Conservation (phyloP, 2,329 filamentous ascomycete genomes). For the Fusarium proliferatum region DNA sequence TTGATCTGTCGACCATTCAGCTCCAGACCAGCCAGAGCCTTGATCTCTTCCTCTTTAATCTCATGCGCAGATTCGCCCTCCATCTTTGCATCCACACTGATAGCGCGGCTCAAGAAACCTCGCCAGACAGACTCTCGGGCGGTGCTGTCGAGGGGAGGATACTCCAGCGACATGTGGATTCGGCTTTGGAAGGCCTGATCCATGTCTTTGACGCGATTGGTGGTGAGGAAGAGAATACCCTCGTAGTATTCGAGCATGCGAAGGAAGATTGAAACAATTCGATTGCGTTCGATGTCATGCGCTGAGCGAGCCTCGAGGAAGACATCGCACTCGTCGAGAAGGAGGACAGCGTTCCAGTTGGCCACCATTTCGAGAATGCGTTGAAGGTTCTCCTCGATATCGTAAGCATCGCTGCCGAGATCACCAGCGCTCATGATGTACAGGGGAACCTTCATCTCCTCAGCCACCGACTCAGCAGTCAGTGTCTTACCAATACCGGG, state of each 20-base stretch:
- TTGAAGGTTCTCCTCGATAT: constrained; percentile 70
- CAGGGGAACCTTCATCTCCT: constrained; percentile 60
- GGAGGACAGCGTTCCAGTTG: constrained; percentile 55
- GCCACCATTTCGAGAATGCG: constrained; percentile 73
- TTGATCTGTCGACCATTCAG: constrained; percentile 65
- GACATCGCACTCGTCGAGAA: constrained; percentile 54
- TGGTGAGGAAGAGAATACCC: constrained; percentile 62
- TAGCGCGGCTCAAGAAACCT: constrained; percentile 52
- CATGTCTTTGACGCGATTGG: constrained; percentile 58
- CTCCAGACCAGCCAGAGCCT: constrained; percentile 53
- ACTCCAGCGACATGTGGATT: constrained; percentile 61
- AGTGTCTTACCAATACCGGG: constrained; percentile 64
- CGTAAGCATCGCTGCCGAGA: constrained; percentile 72
- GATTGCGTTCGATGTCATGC: constrained; percentile 50
- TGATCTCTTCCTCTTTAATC: constrained; percentile 46
- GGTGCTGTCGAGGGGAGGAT: constrained; percentile 53
- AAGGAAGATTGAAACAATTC: constrained; percentile 54
- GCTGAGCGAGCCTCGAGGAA: constrained; percentile 54
- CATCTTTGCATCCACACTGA: constrained; percentile 26
- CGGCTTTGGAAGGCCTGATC: constrained; percentile 60
- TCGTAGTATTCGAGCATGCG: constrained; percentile 61
- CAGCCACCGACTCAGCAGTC: constrained; percentile 62
- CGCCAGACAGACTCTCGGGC: constrained; percentile 54
- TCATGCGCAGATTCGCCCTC: constrained; percentile 47
- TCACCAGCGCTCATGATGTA: constrained; percentile 72